phyloP scores from a whole-genome alignment of 768 basidiomycete genomes.

The Mycena rebaudengoi region DNA sequence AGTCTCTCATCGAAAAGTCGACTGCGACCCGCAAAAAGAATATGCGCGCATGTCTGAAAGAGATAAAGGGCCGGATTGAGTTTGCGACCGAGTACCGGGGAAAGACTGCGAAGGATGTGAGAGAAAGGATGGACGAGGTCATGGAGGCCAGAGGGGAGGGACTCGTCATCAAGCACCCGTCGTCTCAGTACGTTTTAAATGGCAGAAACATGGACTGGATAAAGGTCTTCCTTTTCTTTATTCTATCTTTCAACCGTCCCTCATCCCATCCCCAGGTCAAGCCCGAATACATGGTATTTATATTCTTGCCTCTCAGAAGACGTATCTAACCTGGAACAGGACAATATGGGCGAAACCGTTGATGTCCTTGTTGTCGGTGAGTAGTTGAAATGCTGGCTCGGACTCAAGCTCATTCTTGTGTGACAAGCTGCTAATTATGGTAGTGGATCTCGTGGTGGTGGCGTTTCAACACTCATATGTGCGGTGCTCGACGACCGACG shows the following conservation, averaged over 20 bases:
- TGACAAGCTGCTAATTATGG: conserved; percentile 88
- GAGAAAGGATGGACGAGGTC: conserved; percentile 80
- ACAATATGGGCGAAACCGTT: conserved; percentile 92
- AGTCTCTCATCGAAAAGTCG: conserved; percentile 75
- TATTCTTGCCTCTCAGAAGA: too few species aligned
- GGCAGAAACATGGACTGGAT: conserved; percentile 93
- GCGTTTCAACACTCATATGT: conserved; percentile 89
- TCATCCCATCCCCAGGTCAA: conserved; percentile 61
- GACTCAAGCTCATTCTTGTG: neutral
- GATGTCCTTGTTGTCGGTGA: conserved; percentile 90
- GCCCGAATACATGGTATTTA: conserved; percentile 85
- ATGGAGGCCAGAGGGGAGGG: conserved; percentile 92
- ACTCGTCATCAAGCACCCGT: conserved; percentile 88
- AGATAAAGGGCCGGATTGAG: conserved; percentile 83
- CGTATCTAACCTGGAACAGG: conserved; percentile 50
- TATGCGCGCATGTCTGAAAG: conserved; percentile 70
- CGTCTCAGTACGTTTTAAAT: conserved; percentile 83
- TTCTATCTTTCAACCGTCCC: neutral
- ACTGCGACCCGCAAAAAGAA: conserved; percentile 83
- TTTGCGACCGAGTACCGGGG: conserved; percentile 77
- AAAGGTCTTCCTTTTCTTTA: conserved; percentile 67
- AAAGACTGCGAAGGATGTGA: conserved; percentile 82
- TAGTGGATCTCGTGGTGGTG: conserved; percentile 83
- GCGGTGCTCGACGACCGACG: conserved; percentile 85
- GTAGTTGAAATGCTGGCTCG: conserved; percentile 31